Evolutionary conservation across 495 filamentous ascomycete genomes (phyloP).

Genomic region (Parathielavia appendiculata): DNA sequence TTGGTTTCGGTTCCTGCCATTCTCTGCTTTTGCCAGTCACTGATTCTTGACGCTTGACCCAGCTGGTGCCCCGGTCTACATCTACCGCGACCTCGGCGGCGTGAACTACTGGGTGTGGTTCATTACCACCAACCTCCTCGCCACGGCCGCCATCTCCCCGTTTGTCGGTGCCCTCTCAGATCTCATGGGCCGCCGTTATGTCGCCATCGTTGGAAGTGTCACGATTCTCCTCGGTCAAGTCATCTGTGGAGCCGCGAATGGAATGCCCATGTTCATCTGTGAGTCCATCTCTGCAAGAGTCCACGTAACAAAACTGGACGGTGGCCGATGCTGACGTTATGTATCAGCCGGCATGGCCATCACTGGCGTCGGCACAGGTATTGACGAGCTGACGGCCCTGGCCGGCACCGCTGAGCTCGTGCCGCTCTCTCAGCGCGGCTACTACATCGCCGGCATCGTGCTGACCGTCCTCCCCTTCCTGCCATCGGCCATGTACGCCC

Average conservation of each 20-base stretch:
- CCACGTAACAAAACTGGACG: neutral
- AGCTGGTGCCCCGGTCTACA: slow-evolving; percentile 34
- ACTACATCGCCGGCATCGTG: slow-evolving; percentile 61
- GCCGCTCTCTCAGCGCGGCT: slow-evolving; percentile 60
- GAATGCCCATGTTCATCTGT: slow-evolving; percentile 68
- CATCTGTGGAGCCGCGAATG: slow-evolving; percentile 56
- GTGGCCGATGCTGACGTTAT: neutral
- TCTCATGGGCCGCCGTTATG: slow-evolving; percentile 61
- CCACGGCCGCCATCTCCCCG: slow-evolving; percentile 63
- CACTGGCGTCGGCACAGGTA: slow-evolving; percentile 10
- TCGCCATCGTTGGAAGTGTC: slow-evolving; percentile 55
- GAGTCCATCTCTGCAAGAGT: slow-evolving; percentile 14
- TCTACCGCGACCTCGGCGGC: slow-evolving; percentile 63
- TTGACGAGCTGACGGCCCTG: slow-evolving; percentile 31
- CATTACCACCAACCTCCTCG: slow-evolving; percentile 61
- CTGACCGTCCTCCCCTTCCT: slow-evolving; percentile 66
- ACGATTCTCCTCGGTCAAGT: slow-evolving; percentile 64
- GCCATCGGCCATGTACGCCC: slow-evolving; percentile 64
- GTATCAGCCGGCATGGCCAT: slow-evolving; percentile 26
- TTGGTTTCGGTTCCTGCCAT: neutral
- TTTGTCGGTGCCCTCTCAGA: slow-evolving; percentile 70
- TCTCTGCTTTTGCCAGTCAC: neutral
- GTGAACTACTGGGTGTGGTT: slow-evolving; percentile 68
- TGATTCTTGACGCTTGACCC: neutral
- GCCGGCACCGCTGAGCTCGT: slow-evolving; percentile 62